Evolutionary conservation across 1,284 basidiomycete species (phyloP), one percentile per base, ranked within the genome.

Genomic region (Anthracocystis setariae): DNA sequence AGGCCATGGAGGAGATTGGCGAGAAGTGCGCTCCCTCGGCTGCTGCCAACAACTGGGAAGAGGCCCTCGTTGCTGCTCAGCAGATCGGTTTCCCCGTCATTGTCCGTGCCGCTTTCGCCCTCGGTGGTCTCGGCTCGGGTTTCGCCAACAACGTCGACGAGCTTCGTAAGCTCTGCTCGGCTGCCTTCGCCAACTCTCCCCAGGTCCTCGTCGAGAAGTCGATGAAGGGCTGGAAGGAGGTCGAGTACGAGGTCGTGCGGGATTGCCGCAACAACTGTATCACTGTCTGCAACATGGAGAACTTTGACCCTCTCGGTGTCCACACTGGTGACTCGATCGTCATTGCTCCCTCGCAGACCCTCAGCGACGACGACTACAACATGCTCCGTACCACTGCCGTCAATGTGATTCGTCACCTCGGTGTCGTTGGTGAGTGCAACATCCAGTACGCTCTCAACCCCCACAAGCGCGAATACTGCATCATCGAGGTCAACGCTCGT

Each of bases 211-310:
- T 98, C 23, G 95, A 98, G 87, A 95, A 90, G 87, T 94, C 92
- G 82, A 98, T 98, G 94, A 97, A 98, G 86, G 95, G 95, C 13
- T 77, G 73, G 76, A 98, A 98, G 86, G 95, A 98, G 86, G 93
- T 98, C 76, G 95, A 98, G 85, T 98, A 98, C 80, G 95, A 98
- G 84, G 95, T 98, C 50, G 95, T 98, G n/a, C 88, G 95, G 62
- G 95, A 98, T 85, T 96, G 93, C 85, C 88, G 92, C 74, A 91
- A 98, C 84, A 96, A 96, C 84, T 97, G 94, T 83, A 98, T 98
- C 85, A 97, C 94, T 1, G 94, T 98, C 70, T 98, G 96, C 85
- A 98, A 98, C 86, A 98, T 98, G 95, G 94, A 98, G 93, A 98
- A 98, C 86, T 98, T 98, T 78, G 95, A 98, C 84, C 95, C 96